Conservation (phyloP, 306 rosid genomes). For the Cajanus cajan region DNA sequence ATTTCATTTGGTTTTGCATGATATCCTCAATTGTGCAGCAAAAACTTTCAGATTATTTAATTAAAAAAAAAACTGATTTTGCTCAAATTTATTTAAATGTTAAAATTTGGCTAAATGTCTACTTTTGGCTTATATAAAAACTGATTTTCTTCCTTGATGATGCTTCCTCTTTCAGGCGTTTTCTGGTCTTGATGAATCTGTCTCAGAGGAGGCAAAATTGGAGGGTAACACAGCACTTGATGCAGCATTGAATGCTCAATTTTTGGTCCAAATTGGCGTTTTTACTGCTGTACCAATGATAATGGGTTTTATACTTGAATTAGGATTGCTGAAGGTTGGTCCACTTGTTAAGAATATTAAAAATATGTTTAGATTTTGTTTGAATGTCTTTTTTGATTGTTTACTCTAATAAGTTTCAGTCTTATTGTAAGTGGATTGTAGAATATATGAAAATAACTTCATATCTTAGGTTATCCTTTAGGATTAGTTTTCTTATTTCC, state of each 20-base stretch:
- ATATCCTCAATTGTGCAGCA: background rate
- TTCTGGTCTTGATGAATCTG: constrained; percentile 76
- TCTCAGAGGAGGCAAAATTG: constrained; percentile 51
- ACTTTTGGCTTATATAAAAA: background rate
- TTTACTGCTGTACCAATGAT: constrained; percentile 96
- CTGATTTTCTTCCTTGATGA: constrained; percentile 16
- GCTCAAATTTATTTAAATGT: background rate
- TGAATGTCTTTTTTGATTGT: background rate
- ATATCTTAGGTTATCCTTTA: background rate
- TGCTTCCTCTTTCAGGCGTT: constrained; percentile 68
- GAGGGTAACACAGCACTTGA: constrained; percentile 79
- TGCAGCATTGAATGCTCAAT: constrained; percentile 93
- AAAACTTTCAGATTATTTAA: background rate
- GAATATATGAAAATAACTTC: background rate
- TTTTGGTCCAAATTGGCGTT: constrained; percentile 94
- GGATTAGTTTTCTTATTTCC: background rate
- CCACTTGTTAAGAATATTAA: background rate
- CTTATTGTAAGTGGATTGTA: background rate
- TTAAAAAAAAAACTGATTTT: constrained; percentile 9
- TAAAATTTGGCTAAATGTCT: background rate
- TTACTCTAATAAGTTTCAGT: background rate
- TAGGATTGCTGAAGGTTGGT: constrained; percentile 85
- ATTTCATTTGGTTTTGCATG: background rate
- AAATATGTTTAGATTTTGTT: background rate
- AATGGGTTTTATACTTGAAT: constrained; percentile 93